Percentiles rank a stretch among this genome's conserved stretches.
phyloP scores from a whole-genome alignment of 2,329 filamentous ascomycete species.

The Paraphoma sp. region DNA sequence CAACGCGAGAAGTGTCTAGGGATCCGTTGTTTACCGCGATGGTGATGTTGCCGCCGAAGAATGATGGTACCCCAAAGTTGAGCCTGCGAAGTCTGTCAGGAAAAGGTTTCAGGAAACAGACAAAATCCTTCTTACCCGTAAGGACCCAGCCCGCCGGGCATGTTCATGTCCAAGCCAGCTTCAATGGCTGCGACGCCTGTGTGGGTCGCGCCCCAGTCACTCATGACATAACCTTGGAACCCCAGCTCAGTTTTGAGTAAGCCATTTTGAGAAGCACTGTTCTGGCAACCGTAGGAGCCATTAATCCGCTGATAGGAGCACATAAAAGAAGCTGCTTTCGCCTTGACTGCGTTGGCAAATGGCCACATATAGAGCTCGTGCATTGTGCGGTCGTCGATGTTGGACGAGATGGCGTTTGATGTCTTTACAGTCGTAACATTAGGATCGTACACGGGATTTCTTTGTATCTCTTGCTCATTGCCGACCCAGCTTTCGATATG shows the following conservation, averaged over 20 bases:
- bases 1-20: slow-evolving; percentile 48
- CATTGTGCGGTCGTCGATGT: slow-evolving; percentile 69
- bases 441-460: slow-evolving; percentile 57
- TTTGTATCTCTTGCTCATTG: slow-evolving; percentile 66
- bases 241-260: slow-evolving; percentile 60
- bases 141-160: slow-evolving; percentile 42
- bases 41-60: slow-evolving; percentile 54
- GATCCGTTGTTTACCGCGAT: slow-evolving; percentile 50
- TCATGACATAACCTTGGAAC: slow-evolving; percentile 55
- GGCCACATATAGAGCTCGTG: slow-evolving; percentile 73
- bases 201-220: slow-evolving; percentile 56
- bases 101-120: too few relatives aligned
- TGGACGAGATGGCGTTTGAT: slow-evolving; percentile 64
- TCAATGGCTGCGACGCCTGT: slow-evolving; percentile 51
- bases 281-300: slow-evolving; percentile 46
- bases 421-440: slow-evolving; percentile 58
- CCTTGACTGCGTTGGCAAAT: slow-evolving; percentile 66
- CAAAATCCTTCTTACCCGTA: slow-evolving; percentile 25
- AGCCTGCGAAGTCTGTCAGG: not conserved
- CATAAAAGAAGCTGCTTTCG: slow-evolving; percentile 67
- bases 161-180: slow-evolving; percentile 58
- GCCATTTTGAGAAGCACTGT: slow-evolving; percentile 55
- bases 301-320: slow-evolving; percentile 56
- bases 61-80: slow-evolving; percentile 42
- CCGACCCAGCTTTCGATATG: too few relatives aligned